Evolutionary conservation across 805 yeast species (phyloP), one percentile per base, ranked within the genome.

Genomic region (Yamadazyma nakazawae): DNA sequence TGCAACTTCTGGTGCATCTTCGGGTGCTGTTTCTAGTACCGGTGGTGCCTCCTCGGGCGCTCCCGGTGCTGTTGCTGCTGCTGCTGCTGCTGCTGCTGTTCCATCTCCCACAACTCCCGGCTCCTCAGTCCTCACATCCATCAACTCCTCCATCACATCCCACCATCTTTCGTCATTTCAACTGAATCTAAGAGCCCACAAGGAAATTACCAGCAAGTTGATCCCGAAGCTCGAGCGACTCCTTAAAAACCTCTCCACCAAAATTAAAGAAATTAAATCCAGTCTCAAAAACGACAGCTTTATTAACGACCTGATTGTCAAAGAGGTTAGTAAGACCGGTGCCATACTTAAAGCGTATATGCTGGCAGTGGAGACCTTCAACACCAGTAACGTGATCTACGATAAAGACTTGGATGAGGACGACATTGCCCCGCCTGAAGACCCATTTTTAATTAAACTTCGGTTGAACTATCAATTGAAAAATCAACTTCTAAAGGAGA

Each of bases 321-420:
- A 58, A 40, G 76, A 72, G 61, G 76, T 85, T 47, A 75, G 75
- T 44, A 80, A 78, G 46, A 84, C 96, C 1, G 84, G 82, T 46
- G 63, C 66, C 35, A 79, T 80, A 28, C 60, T 84, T 46, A 62
- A 56, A 30, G 50, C 53, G 36, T 72, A 66, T 47, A 63, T 60
- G 52, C 47, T 53, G 21, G 56, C 74, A 1, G 56, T 72, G 11
- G 72, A 68, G 45, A 53, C 62, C 14, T 71, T 70, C 51, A 62
- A 63, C n/a, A 63, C 62, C 17, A 62, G 68, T 38, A 5, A 42
- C 60, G 26, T 56, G 54, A 25, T 39, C 14, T 14, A 55, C 56
- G 53, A 58, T 25, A 14, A 28, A 45, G 44, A 13, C 48, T 34
- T 46, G 21, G 54, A 52, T 8, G 62, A 51, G 2, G 62, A 54